Evolutionary conservation across 2,329 filamentous ascomycete genomes (phyloP), one percentile per base, ranked within the genome.

Genomic region (Pseudogymnoascus sp.): DNA sequence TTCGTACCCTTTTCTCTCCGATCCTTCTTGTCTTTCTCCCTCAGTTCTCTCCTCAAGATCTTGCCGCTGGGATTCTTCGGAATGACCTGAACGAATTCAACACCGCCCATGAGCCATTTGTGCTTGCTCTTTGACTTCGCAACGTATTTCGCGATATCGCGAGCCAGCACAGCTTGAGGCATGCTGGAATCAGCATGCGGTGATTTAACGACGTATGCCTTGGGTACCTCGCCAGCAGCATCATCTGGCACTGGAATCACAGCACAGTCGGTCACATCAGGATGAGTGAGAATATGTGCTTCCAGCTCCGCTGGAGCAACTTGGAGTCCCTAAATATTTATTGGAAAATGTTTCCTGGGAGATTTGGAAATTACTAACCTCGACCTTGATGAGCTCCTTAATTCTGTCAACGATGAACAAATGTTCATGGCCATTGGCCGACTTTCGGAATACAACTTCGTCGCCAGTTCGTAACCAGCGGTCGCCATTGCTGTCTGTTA

Each of bases 251-350:
- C 78, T 14, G 87, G 86, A 66, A 94, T 91, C 5, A 95, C 90
- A 9, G 90, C 86, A 67, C 85, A 89, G 74, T 95, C 90, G 45
- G 84, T 84, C n/a, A 94, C 90, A 8, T 81, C 79, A 0, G 86
- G 84, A 72, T 93, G 90, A 0, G 85, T 82, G 12, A 95, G 83
- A 4, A 95, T 79, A 69, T 91, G 88, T 1, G 89, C 87, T 75
- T 94, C 90, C 0, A 95, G 83, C 72, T 94, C 90, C 1, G 90
- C 90, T 0, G 90, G 90, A 1, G 90, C 89, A 23, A 94, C 90
- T 84, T 93, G 90, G 64, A 88, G 79, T 63, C 90, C 90, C 35
- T 14, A 9, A 14, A 36, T 36, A 36, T 8, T 33, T 4, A 33
- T 33, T 33, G 2, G 9, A 33, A 33, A 33, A 3, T 33, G 30